A percentile compares a stretch with the other conserved stretches of the same genome.
phyloP scores from a whole-genome alignment of 345 rosid genomes.

The Eucalyptus fibrosa region DNA sequence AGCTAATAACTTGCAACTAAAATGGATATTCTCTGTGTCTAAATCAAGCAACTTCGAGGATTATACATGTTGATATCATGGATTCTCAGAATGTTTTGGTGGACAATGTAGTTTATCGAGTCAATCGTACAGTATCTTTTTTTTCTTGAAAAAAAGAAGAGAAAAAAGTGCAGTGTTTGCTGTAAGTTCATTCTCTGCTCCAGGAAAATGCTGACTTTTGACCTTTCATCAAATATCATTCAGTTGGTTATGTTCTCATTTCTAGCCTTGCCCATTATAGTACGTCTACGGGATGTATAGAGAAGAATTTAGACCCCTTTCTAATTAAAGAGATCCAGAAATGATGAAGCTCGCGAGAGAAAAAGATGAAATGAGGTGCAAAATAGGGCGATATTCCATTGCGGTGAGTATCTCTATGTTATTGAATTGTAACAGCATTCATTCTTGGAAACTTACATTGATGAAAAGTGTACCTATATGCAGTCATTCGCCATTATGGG shows the following conservation, averaged over 20 bases:
- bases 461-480: not conserved
- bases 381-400: not conserved
- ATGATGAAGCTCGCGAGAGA: not conserved
- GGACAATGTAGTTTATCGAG: not conserved
- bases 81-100: not conserved
- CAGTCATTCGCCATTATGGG: not conserved
- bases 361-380: not conserved
- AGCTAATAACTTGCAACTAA: not conserved
- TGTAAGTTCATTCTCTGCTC: not conserved
- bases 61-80: not conserved
- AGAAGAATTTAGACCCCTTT: not conserved
- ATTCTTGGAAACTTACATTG: not conserved
- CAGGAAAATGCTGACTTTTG: not conserved
- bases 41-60: not conserved
- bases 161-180: not conserved
- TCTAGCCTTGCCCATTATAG: not conserved
- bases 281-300: not conserved
- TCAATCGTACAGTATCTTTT: not conserved
- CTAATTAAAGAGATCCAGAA: not conserved
- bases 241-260: not conserved
- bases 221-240: not conserved
- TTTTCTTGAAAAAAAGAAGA: not conserved
- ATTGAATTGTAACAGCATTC: not conserved
- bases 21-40: not conserved
- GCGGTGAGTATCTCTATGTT: not conserved